Conservation (phyloP, 2,329 filamentous ascomycete genomes). For the Monilinia polystroma region DNA sequence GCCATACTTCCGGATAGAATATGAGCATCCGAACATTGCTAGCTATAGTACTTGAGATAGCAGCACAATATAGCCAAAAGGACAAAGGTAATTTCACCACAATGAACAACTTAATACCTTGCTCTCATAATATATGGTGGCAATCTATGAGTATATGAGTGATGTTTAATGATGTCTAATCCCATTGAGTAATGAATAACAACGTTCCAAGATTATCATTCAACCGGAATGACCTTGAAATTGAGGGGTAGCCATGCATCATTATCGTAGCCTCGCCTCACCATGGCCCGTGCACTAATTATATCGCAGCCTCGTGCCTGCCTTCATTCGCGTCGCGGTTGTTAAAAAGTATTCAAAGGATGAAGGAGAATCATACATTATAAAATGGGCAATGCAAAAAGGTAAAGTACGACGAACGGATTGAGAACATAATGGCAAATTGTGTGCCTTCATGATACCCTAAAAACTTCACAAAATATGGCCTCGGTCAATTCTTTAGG, state of each 20-base stretch:
- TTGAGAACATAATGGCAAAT: constrained; percentile 11
- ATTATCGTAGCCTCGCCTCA: neutral
- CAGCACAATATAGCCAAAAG: no score
- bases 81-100: neutral
- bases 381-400: neutral
- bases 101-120: neutral
- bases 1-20: no score
- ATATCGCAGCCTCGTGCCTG: constrained; percentile 3
- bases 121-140: neutral
- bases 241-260: neutral
- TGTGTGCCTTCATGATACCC: constrained; percentile 28
- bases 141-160: no score
- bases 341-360: neutral
- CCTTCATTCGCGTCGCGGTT: constrained; percentile 1
- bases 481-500: constrained; percentile 88
- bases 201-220: no score
- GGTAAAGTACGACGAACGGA: neutral
- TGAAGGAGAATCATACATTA: neutral
- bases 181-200: no score
- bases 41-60: no score
- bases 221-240: no score
- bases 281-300: neutral
- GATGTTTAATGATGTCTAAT: no score
- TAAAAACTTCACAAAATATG: constrained; percentile 54
- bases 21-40: no score